phyloP scores from a whole-genome alignment of 2,329 filamentous ascomycete genomes.

The Elsinoe necatrix region DNA sequence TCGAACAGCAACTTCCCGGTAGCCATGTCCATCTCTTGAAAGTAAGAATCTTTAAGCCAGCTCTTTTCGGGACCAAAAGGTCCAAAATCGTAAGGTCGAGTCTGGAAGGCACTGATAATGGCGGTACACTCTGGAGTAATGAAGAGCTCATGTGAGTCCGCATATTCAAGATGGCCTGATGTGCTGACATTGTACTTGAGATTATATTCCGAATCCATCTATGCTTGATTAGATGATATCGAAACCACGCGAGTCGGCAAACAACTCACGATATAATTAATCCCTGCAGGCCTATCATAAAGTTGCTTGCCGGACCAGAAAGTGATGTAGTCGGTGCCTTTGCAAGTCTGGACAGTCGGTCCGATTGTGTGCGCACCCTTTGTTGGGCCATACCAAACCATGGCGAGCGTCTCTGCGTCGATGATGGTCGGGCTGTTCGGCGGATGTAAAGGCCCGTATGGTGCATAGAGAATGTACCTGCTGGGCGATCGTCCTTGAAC shows the following conservation, averaged over 20 bases:
- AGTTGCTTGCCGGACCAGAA: slow-evolving; percentile 31
- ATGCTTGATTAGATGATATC: neutral
- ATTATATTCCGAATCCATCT: neutral
- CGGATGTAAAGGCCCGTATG: neutral
- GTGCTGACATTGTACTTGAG: neutral
- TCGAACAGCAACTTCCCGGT: slow-evolving; percentile 38
- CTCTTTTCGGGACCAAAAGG: slow-evolving; percentile 19
- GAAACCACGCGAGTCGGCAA: neutral
- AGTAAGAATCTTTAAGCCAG: slow-evolving; percentile 38
- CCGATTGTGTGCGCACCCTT: slow-evolving; percentile 32
- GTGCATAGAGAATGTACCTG: slow-evolving; percentile 3
- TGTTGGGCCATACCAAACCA: slow-evolving; percentile 1
- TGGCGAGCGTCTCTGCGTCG: neutral
- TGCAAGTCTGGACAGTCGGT: slow-evolving; percentile 32
- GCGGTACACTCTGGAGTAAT: slow-evolving; percentile 22
- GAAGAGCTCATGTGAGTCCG: slow-evolving; percentile 17
- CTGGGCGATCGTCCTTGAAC: slow-evolving; percentile 2
- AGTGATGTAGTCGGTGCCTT: slow-evolving; percentile 30
- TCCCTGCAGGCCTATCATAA: neutral
- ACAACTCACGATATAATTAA: neutral
- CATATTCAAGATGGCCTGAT: neutral
- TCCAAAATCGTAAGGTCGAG: slow-evolving; percentile 22
- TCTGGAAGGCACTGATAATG: slow-evolving; percentile 22
- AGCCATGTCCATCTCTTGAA: slow-evolving; percentile 41
- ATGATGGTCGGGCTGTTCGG: neutral